phyloP scores from a whole-genome alignment of 2,329 filamentous ascomycete genomes.

The Fusarium sp. region DNA sequence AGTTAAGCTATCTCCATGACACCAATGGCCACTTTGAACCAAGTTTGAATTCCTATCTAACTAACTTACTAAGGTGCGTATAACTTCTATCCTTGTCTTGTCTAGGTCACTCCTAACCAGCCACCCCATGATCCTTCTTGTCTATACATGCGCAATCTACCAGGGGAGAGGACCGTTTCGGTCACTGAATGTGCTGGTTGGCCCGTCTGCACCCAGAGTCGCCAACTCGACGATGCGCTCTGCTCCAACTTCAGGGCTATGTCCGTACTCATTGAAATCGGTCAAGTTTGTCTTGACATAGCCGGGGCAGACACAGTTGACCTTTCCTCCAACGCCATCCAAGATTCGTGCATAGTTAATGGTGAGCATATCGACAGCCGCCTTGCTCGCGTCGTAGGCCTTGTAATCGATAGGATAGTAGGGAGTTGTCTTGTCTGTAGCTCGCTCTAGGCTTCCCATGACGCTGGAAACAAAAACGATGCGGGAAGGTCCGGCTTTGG shows the following conservation, averaged over 20 bases:
- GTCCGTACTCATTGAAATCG: conserved; percentile 20
- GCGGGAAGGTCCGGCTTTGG: conserved; percentile 45
- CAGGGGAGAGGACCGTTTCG: conserved; percentile 37
- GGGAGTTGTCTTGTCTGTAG: conserved; percentile 42
- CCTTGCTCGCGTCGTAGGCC: conserved; percentile 56
- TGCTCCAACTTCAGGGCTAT: conserved; percentile 45
- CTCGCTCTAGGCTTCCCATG: conserved; percentile 49
- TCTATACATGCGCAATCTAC: conserved; percentile 5
- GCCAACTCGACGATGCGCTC: conserved; percentile 48
- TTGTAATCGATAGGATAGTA: conserved; percentile 47
- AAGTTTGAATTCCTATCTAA: neutral
- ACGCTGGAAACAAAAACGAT: conserved; percentile 54
- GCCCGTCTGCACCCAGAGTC: conserved; percentile 44
- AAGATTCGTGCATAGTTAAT: conserved; percentile 49
- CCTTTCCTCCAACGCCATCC: conserved; percentile 45
- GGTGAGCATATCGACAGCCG: conserved; percentile 56
- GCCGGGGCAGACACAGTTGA: conserved; percentile 54
- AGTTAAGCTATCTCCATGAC: neutral
- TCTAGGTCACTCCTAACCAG: neutral
- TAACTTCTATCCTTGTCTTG: neutral
- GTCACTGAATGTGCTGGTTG: conserved; percentile 45
- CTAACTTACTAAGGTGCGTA: neutral
- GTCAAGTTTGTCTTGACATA: conserved; percentile 48
- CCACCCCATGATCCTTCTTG: neutral
- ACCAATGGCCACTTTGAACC: neutral